A percentile compares a stretch with the other conserved stretches of the same genome.
Conservation (phyloP, 331 rosid species). For the Acacia pycnantha region DNA sequence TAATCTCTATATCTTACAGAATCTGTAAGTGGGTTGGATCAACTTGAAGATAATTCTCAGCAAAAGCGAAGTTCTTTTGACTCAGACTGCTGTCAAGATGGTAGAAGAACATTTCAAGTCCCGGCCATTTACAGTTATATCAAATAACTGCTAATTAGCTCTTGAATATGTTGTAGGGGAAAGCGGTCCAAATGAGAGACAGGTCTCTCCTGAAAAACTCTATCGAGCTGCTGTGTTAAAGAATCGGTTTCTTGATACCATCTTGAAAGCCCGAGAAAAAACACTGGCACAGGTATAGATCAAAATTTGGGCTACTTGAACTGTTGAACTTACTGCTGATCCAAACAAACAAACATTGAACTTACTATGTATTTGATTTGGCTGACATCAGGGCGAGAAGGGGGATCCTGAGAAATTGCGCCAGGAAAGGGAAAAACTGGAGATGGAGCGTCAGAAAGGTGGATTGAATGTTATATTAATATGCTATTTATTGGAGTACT, state of each 20-base stretch:
- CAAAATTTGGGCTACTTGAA: conserved; percentile 19
- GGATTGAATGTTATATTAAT: background rate
- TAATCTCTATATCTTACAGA: conserved; percentile 41
- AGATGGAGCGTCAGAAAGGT: conserved; percentile 75
- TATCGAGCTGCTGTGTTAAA: conserved; percentile 70
- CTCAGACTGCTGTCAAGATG: conserved; percentile 66
- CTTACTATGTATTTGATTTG: conserved; percentile 28
- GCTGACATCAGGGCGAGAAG: conserved; percentile 63
- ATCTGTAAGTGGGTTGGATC: conserved; percentile 69
- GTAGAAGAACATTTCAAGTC: conserved; percentile 44
- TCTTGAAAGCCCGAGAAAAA: conserved; percentile 81
- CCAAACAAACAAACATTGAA: background rate
- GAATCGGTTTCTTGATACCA: conserved; percentile 75
- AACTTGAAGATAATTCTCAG: conserved; percentile 63
- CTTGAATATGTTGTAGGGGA: conserved; percentile 48
- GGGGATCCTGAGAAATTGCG: conserved; percentile 85
- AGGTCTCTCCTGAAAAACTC: conserved; percentile 64
- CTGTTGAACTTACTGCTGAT: background rate
- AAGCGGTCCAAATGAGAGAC: conserved; percentile 63
- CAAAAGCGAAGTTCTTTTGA: conserved; percentile 59
- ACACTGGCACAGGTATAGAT: conserved; percentile 64
- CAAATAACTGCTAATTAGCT: conserved; percentile 1
- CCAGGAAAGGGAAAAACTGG: conserved; percentile 69
- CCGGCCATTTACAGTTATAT: background rate
- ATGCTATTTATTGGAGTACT: conserved; percentile 3